These are phyloP conservation scores for Mortierella sp. DNA, from an alignment of 371 early-diverging fungal species.

Conservation along the genomic window DNA sequence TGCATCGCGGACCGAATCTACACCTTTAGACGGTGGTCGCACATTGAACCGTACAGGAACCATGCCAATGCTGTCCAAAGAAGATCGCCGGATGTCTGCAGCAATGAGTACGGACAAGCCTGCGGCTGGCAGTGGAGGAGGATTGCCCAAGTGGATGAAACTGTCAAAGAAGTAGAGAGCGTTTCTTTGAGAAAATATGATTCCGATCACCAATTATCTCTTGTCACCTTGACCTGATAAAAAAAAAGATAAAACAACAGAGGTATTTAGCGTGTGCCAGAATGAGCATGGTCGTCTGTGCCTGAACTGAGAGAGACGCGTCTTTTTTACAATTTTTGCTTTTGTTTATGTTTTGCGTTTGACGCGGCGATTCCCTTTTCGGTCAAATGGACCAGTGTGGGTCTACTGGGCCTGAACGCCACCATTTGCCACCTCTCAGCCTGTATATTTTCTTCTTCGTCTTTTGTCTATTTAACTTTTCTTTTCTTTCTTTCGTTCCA, in stretches of 20 bases:
- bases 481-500: slow-evolving; percentile 1
- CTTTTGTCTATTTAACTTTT: not conserved
- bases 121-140: slow-evolving; percentile 27
- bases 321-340: not conserved
- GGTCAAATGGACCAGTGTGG: not conserved
- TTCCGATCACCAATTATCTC: not conserved
- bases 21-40: not conserved
- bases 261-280: not conserved
- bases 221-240: not conserved
- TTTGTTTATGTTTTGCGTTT: not conserved
- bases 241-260: not conserved
- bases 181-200: not conserved
- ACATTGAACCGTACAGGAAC: slow-evolving; percentile 18
- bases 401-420: slow-evolving; percentile 20
- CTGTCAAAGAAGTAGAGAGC: slow-evolving; percentile 38
- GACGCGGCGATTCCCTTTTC: not conserved
- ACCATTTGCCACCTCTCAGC: slow-evolving; percentile 24
- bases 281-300: not conserved
- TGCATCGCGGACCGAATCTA: slow-evolving; percentile 1
- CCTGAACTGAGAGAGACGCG: not conserved
- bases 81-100: slow-evolving; percentile 38
- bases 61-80: slow-evolving; percentile 31
- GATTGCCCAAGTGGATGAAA: slow-evolving; percentile 59
- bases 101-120: slow-evolving; percentile 52
- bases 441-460: slow-evolving; percentile 1